Base-by-base conservation (phyloP, 2,329 filamentous ascomycete genomes). In the Xylaria sp. region DNA sequence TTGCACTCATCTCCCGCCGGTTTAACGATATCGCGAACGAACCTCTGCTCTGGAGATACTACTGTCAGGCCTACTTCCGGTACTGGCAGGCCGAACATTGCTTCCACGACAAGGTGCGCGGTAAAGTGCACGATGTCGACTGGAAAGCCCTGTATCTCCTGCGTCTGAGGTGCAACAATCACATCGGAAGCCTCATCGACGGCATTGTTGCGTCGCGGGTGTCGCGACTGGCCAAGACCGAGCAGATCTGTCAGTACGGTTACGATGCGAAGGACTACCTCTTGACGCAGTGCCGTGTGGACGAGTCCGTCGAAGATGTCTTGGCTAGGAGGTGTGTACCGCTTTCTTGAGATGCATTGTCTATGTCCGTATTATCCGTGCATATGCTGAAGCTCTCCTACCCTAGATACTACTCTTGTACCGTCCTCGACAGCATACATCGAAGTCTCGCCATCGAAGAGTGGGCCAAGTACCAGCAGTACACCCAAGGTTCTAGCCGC, bases 251-350 rank as follows among this genome's bases (percentile, higher is more conserved):
- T 54, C 79, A 81, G 27, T 82, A 88, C 70, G 93, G 93, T 0
- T 94, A 93, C 71, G 93, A 98, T 78, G 91, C 90, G 46, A 97
- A 97, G 74, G 93, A 97, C 74, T 88, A 88, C 56, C 82, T 98
- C 49, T 71, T 93, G 62, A 80, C 83, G 57, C 88, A 96, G 72
- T 86, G 84, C 62, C 79, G 79, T 10, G 81, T 83, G 33, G 78
- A 83, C 15, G 83, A 89, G 11, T 81, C 85, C 40, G 81, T 79
- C 4, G 85, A 90, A 13, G 92, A 97, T 77, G 86, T 90, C 54
- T 78, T 99, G 70, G 91, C 94, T 13, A 62, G 66, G 68, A 91
- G 71, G 69, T 72, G 59, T 59, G 64, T 46, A 10, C n/a, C 44
- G 19, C 37, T 23, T 37, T 44, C 19, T 29, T n/a, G 44, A 35